phyloP scores from a whole-genome alignment of 2,329 filamentous ascomycete genomes.

The Diaporthe longicolla region DNA sequence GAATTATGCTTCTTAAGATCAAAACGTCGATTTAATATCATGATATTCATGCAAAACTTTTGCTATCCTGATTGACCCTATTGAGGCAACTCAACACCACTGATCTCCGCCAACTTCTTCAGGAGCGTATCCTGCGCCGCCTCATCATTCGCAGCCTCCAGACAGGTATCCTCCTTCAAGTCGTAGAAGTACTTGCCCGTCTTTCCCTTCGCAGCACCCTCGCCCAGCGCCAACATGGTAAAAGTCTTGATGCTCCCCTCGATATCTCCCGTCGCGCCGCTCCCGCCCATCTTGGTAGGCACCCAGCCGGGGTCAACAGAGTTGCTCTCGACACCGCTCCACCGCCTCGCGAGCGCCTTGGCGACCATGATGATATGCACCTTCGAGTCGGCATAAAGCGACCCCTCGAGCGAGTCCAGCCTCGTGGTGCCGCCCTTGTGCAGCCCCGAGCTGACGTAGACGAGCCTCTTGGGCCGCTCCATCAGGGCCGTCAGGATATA shows the following conservation, averaged over 20 bases:
- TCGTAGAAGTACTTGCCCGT: constrained; percentile 58
- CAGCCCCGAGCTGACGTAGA: constrained; percentile 66
- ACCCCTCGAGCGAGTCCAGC: constrained; percentile 57
- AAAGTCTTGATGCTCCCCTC: constrained; percentile 63
- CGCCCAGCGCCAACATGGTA: constrained; percentile 61
- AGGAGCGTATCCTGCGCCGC: constrained; percentile 61
- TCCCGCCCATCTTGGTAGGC: constrained; percentile 67
- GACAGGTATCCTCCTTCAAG: constrained; percentile 48
- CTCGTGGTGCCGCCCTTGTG: constrained; percentile 64
- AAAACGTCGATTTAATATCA: no score
- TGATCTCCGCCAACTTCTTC: constrained; percentile 51
- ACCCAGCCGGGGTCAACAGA: constrained; percentile 68
- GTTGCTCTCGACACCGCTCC: constrained; percentile 60
- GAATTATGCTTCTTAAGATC: not conserved
- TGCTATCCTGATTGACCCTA: not conserved
- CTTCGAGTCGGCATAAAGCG: constrained; percentile 67
- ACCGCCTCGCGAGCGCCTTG: constrained; percentile 64
- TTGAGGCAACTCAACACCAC: constrained; percentile 43
- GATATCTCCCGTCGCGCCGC: constrained; percentile 61
- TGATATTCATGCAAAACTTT: not conserved
- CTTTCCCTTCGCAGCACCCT: constrained; percentile 48
- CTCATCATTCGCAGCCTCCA: constrained; percentile 54
- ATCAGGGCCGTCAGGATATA: constrained; percentile 69
- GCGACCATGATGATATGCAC: constrained; percentile 69
- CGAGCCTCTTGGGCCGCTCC: constrained; percentile 60